Evolutionary conservation across 495 filamentous ascomycete species (phyloP).

Genomic region (Parathielavia appendiculata): DNA sequence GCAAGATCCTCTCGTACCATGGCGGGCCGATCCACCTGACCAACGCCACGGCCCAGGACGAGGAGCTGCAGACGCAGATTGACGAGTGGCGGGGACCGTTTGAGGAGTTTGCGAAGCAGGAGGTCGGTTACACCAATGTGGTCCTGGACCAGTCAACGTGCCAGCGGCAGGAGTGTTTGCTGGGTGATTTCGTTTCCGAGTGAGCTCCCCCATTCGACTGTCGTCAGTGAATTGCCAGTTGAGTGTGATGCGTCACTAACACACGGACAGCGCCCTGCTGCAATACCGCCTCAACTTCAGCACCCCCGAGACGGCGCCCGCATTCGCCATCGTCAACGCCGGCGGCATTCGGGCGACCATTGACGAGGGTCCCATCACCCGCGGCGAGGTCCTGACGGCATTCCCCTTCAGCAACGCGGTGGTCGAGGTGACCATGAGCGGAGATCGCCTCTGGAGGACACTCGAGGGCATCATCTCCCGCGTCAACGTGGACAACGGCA

Average conservation of each 20-base stretch:
- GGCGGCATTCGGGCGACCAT: conserved; percentile 56
- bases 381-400: conserved; percentile 50
- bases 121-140: conserved; percentile 43
- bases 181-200: conserved; percentile 50
- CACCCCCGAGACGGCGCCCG: conserved; percentile 28
- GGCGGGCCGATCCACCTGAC: conserved; percentile 53
- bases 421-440: conserved; percentile 43
- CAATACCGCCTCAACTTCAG: conserved; percentile 43
- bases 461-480: conserved; percentile 46
- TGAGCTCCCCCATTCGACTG: conserved; percentile 20
- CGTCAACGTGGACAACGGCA: conserved; percentile 44
- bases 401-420: conserved; percentile 57
- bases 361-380: conserved; percentile 47
- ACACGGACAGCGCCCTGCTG: conserved; percentile 44
- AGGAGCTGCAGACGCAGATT: conserved; percentile 46
- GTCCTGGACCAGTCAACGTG: conserved; percentile 50
- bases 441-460: conserved; percentile 44
- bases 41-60: conserved; percentile 49
- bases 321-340: conserved; percentile 50
- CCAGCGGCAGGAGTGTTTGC: conserved; percentile 45
- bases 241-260: no score
- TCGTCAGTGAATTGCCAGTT: neutral
- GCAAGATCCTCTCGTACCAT: conserved; percentile 50
- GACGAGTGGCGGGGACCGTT: conserved; percentile 50
- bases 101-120: conserved; percentile 44